Base-by-base conservation (phyloP, 371 early-diverging fungal genomes). In the Rhizomucor miehei region DNA sequence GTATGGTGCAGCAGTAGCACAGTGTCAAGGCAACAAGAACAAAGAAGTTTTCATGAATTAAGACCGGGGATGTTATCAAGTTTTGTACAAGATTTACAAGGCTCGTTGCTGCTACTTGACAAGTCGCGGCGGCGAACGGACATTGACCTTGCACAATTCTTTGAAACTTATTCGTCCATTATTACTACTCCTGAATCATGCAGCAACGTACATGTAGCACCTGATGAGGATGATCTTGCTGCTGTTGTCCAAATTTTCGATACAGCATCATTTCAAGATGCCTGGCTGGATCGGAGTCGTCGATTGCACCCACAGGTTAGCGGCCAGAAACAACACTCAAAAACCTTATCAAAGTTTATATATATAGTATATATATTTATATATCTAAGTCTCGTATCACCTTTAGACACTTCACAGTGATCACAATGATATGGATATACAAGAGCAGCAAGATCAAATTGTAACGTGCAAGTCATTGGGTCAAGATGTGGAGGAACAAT, bases 201-300 rank as follows among this genome's bases (percentile, higher is more conserved):
- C 41, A 41, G 19, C 41, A 41, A 41, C 6, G 19, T 16, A 41
- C 14, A 41, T 16, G 41, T 12, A 16, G 24, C 37, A 16, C 29
- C 9, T 24, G 25, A 16, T n/a, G 23, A 10, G 19, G 29, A 16
- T 40, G 16, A 13, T 41, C 44, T 59, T 25, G 50, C 48, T n/a
- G 23, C 44, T 48, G 35, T 56, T 44, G 35, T 21, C 10, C 35
- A 44, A 38, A 24, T 20, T 16, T 40, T 64, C 25, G 54, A 59
- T 20, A 49, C n/a, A 25, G 57, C 50, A 43, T 43, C 53, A 17
- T 56, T 59, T 56, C 49, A 44, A 44, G 65, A 64, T 45, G 65
- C 60, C 11, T 59, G 45, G 44, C 21, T 64, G 19, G 57, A 35
- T 48, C 35, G 35, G n/a, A 23, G 43, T 16, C 1, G 17, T n/a